These are phyloP conservation scores for Leptosphaerulina australis DNA, from an alignment of 2,329 filamentous ascomycete genomes.

Conservation along the genomic window DNA sequence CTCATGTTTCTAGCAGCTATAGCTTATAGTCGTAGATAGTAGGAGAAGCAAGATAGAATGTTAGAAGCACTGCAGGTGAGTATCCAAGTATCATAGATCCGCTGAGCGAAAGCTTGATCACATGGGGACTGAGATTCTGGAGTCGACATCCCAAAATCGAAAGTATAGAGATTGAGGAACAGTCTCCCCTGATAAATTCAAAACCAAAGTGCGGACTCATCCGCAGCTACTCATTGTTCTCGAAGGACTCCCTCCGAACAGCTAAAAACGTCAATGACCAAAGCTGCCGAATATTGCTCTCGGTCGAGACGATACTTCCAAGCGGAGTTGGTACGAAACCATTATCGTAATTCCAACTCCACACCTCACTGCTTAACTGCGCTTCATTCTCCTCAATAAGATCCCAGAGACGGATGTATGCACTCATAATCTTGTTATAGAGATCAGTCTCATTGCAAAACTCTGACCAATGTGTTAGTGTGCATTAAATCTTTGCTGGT, in stretches of 20 bases:
- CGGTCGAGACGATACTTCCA: constrained; percentile 57
- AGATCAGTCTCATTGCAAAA: constrained; percentile 59
- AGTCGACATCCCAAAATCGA: no score
- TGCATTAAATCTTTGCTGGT: not conserved
- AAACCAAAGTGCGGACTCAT: not conserved
- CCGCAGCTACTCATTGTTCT: not conserved
- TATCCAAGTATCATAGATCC: no score
- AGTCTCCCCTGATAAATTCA: no score
- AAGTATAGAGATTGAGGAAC: no score
- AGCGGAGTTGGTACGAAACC: constrained; percentile 59
- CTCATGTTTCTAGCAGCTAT: no score
- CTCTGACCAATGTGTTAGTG: constrained; percentile 35
- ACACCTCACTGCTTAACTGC: constrained; percentile 64
- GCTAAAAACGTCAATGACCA: constrained; percentile 66
- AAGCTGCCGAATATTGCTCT: constrained; percentile 62
- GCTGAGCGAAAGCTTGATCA: no score
- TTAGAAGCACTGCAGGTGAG: no score
- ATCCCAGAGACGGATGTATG: constrained; percentile 68
- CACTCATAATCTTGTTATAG: constrained; percentile 52
- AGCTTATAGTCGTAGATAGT: no score
- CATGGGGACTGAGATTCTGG: no score
- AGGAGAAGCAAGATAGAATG: no score
- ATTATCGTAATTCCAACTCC: constrained; percentile 65
- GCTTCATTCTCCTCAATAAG: constrained; percentile 62
- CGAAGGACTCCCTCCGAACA: constrained; percentile 52